phyloP scores from a whole-genome alignment of 257 asterid species.

The Voacanga thouarsii region DNA sequence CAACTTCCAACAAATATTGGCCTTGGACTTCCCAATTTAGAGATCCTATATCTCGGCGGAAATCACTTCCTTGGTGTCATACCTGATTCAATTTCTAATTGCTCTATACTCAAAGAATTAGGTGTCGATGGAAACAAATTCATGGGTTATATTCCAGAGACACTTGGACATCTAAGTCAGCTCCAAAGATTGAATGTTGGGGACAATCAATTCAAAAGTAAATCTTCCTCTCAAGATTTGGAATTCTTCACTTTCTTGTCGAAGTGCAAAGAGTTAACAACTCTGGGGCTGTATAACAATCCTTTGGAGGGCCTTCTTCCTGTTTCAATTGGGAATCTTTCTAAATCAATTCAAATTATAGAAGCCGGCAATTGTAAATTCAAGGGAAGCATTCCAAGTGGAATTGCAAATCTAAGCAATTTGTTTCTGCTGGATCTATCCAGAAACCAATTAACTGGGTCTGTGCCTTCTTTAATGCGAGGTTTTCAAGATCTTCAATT shows the following conservation, averaged over 20 bases:
- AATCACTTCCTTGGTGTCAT: slow-evolving; percentile 25
- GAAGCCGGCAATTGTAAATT: neutral
- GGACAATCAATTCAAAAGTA: slow-evolving; percentile 16
- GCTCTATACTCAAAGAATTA: neutral
- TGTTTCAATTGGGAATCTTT: neutral
- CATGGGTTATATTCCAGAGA: too few relatives aligned
- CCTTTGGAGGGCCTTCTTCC: slow-evolving; percentile 3
- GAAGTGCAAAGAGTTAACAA: neutral
- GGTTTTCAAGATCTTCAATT: neutral
- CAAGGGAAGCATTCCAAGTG: neutral
- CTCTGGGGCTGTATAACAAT: neutral
- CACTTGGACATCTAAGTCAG: too few relatives aligned
- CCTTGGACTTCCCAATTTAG: slow-evolving; percentile 16
- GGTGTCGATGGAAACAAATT: too few relatives aligned
- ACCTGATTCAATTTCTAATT: slow-evolving; percentile 9
- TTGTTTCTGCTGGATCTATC: neutral
- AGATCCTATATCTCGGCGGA: neutral
- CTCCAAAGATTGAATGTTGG: too few relatives aligned
- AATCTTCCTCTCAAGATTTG: slow-evolving; percentile 8
- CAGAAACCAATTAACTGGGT: neutral
- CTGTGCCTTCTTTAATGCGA: neutral
- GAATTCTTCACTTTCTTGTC: slow-evolving; percentile 11
- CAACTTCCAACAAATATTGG: slow-evolving; percentile 18
- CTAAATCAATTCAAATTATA: neutral
- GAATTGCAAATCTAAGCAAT: neutral